These are phyloP conservation scores for Raphanus hybrid DNA, from an alignment of 441 rosid genomes.

Conservation along the genomic window DNA sequence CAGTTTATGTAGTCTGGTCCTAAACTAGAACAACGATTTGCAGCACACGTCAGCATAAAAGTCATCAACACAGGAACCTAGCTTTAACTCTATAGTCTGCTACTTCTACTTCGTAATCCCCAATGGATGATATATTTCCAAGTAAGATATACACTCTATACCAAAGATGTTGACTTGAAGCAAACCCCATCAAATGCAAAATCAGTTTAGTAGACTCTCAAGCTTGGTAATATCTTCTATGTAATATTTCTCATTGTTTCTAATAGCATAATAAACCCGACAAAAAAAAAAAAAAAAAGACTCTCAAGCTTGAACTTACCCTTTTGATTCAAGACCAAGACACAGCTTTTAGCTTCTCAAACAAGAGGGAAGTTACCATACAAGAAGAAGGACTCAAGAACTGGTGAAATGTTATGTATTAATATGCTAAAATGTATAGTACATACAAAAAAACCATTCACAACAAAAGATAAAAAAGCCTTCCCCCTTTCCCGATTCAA, in stretches of 20 bases:
- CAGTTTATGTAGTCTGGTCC: not conserved
- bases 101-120: not conserved
- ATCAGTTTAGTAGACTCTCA: not conserved
- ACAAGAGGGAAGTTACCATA: not conserved
- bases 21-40: constrained; percentile 14
- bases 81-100: not conserved
- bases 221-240: too few relatives aligned
- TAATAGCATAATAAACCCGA: too few relatives aligned
- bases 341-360: not conserved
- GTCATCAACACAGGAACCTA: not conserved
- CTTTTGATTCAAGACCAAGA: not conserved
- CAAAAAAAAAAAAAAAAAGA: too few relatives aligned
- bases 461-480: constrained; percentile 14
- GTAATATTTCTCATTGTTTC: too few relatives aligned
- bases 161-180: constrained; percentile 18
- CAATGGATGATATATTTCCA: not conserved
- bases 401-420: constrained; percentile 20
- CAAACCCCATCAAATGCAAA: constrained; percentile 7
- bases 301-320: not conserved
- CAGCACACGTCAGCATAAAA: not conserved
- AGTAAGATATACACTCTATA: too few relatives aligned
- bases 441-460: constrained; percentile 37
- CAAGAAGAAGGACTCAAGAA: not conserved
- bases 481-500: constrained; percentile 37
- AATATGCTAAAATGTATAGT: constrained; percentile 32